phyloP scores from a whole-genome alignment of 352 stramenopile species.

The Achlya hypogyna region DNA sequence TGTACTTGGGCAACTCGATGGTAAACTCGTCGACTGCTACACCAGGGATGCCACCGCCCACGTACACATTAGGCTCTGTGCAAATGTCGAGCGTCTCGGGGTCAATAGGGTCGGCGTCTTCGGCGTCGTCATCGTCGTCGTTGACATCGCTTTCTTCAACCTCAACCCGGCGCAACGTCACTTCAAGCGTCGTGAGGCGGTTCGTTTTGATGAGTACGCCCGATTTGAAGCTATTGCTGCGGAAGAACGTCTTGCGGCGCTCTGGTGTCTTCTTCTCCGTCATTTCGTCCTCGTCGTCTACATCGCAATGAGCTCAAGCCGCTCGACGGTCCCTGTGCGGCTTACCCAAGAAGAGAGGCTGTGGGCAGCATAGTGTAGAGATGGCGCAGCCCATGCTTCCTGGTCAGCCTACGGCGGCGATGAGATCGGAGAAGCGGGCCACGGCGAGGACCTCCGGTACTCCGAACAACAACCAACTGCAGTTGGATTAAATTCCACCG shows the following conservation, averaged over 20 bases:
- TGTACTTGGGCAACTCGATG: slow-evolving; percentile 56
- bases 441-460: background rate
- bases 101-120: background rate
- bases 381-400: background rate
- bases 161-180: background rate
- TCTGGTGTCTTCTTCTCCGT: background rate
- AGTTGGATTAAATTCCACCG: background rate
- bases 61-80: slow-evolving; percentile 22
- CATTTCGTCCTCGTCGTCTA: background rate
- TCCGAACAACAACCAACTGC: background rate
- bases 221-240: slow-evolving; percentile 18
- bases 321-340: no score
- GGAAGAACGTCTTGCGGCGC: slow-evolving; percentile 8
- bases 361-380: background rate
- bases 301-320: background rate
- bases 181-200: background rate
- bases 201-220: slow-evolving; percentile 8
- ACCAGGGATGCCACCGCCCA: slow-evolving; percentile 59
- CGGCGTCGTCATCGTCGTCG: background rate
- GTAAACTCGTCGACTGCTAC: slow-evolving; percentile 46
- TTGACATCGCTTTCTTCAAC: slow-evolving; percentile 7
- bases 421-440: background rate
- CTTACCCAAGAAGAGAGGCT: background rate
- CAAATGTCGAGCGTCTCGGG: background rate
- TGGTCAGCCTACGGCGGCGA: background rate